Evolutionary conservation across 2,329 filamentous ascomycete species (phyloP).

Genomic region (Ophiocordyceps camponoti-leonardi): DNA sequence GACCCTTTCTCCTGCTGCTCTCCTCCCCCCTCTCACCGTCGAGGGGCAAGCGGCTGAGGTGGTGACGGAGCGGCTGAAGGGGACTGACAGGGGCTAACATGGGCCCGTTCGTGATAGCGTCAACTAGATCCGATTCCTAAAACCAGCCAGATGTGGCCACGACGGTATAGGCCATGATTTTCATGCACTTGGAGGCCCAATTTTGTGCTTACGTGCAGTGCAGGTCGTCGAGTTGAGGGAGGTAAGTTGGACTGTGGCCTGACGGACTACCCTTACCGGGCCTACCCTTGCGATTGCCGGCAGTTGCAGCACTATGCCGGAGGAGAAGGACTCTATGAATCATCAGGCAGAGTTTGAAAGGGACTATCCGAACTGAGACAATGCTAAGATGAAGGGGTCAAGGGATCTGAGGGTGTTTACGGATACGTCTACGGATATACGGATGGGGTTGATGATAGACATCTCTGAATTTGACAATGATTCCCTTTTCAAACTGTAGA

Average conservation of each 20-base stretch:
- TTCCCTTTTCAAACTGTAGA: no score
- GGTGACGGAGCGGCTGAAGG: background rate
- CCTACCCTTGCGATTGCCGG: background rate
- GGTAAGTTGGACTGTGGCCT: no score
- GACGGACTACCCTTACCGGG: background rate
- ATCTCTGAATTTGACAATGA: no score
- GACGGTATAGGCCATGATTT: background rate
- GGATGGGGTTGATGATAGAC: no score
- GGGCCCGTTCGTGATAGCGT: background rate
- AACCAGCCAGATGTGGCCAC: background rate
- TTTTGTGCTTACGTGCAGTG: background rate
- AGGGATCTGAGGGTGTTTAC: no score
- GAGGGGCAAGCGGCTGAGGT: no score
- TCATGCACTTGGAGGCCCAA: background rate
- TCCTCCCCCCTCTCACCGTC: background rate
- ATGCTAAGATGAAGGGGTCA: no score
- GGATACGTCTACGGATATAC: no score
- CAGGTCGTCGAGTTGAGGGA: background rate
- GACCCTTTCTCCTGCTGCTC: background rate
- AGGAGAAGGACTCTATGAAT: background rate
- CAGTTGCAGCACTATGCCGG: background rate
- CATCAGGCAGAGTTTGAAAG: background rate
- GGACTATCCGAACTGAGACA: no score
- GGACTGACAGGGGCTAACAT: background rate
- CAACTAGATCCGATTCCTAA: background rate